Evolutionary conservation across 2,329 filamentous ascomycete species (phyloP), one percentile per base, ranked within the genome.

Genomic region (Magnaporthiopsis incrustans): DNA sequence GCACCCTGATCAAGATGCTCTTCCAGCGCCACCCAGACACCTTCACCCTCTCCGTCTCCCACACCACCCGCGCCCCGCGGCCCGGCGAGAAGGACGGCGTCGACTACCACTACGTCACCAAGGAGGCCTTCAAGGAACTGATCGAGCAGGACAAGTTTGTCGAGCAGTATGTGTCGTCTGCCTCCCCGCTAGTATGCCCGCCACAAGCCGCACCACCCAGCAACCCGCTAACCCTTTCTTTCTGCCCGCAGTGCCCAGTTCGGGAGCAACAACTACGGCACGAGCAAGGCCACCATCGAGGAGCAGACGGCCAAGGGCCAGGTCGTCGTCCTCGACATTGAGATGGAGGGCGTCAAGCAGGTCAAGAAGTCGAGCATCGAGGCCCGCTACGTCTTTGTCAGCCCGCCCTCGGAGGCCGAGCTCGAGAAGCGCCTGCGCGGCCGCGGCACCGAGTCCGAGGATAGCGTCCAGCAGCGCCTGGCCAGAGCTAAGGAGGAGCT

Each of bases 321-420:
- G 71, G 85, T 92, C 57, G 94, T 93, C 67, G 87, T 97, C 60
- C 79, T 97, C 69, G 94, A 98, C 75, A 98, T 97, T 73, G 94
- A 97, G 82, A 97, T 97, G 91, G 92, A 97, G 85, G 93, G 93
- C 66, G 92, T 97, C 65, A 97, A 97, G 80, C 93, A 97, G 78
- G 90, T 97, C 72, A 92, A 92, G 76, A 83, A 84, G 67, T 90
- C 89, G 61, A 82, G 82, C 69, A 84, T 93, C 67, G 83, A 87
- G 64, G 90, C 92, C 10, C 86, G 91, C 64, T 97, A 91, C 78
- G 78, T 96, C 68, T 97, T 97, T 77, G 84, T 97, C 67, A 85
- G 89, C 50, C 93, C 93, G 15, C 94, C 93, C 0, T 89, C 85
- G 4, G 77, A 90, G 68, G 86, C 89, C 70, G 82, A 86, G 61